These are phyloP conservation scores for Sarocladiaceae sp. DNA, from an alignment of 2,329 filamentous ascomycete genomes.

Conservation along the genomic window DNA sequence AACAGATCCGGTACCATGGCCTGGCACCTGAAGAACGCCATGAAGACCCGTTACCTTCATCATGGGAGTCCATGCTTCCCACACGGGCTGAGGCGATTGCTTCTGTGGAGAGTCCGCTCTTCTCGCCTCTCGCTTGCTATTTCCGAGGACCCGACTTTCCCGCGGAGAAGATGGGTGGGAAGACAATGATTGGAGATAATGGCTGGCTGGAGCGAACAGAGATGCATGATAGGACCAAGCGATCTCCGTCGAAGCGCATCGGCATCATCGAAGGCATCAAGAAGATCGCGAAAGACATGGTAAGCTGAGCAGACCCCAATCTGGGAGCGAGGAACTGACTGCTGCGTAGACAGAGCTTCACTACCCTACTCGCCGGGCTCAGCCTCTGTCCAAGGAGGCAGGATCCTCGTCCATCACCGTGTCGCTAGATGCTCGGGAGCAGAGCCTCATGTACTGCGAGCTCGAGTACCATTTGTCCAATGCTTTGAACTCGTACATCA, in stretches of 20 bases:
- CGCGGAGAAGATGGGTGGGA: slow-evolving; percentile 34
- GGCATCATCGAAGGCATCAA: slow-evolving; percentile 40
- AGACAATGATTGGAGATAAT: slow-evolving; percentile 47
- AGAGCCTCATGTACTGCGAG: slow-evolving; percentile 53
- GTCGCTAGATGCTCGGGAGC: slow-evolving; percentile 49
- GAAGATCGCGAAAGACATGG: slow-evolving; percentile 49
- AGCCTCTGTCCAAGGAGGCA: slow-evolving; percentile 22
- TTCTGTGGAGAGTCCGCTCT: slow-evolving; percentile 20
- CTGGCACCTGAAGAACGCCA: too few species aligned
- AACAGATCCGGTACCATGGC: not conserved
- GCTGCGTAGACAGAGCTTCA: slow-evolving; percentile 29
- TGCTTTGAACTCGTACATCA: slow-evolving; percentile 46
- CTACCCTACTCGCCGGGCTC: slow-evolving; percentile 25
- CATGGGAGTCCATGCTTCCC: too few species aligned
- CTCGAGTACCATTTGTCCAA: slow-evolving; percentile 49
- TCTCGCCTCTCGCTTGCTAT: slow-evolving; percentile 37
- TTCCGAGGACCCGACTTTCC: slow-evolving; percentile 34
- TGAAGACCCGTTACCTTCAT: too few species aligned
- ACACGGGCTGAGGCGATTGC: slow-evolving; percentile 5
- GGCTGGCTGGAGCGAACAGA: slow-evolving; percentile 49
- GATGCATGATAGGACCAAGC: slow-evolving; percentile 17
- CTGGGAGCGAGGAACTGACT: not conserved
- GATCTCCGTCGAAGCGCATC: slow-evolving; percentile 28
- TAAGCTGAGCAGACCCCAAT: slow-evolving; percentile 21
- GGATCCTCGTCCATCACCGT: slow-evolving; percentile 26